phyloP scores from a whole-genome alignment of 352 stramenopile genomes.

The Phytophthora kernoviae region DNA sequence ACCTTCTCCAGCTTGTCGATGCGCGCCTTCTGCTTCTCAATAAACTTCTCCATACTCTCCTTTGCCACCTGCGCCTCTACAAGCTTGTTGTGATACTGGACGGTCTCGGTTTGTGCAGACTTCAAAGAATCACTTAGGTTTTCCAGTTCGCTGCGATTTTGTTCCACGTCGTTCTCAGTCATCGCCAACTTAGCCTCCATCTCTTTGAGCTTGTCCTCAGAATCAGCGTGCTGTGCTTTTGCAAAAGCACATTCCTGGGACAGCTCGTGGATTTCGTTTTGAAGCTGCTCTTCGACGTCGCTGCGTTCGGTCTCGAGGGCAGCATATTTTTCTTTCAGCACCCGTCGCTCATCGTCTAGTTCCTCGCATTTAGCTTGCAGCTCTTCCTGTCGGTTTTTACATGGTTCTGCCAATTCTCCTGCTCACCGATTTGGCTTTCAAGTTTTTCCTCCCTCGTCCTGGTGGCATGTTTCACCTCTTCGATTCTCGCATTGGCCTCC shows the following conservation, averaged over 20 bases:
- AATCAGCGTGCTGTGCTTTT: constrained; percentile 27
- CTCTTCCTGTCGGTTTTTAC: constrained; percentile 32
- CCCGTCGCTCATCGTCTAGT: constrained; percentile 31
- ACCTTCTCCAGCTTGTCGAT: constrained; percentile 84
- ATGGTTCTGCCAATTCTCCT: constrained; percentile 27
- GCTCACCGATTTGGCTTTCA: constrained; percentile 25
- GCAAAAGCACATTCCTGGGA: constrained; percentile 29
- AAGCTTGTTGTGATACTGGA: constrained; percentile 59
- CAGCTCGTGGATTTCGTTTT: constrained; percentile 31
- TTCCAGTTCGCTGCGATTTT: constrained; percentile 51
- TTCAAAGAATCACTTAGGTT: constrained; percentile 59
- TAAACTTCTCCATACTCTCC: constrained; percentile 48
- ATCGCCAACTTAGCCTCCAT: constrained; percentile 53
- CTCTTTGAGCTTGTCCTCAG: constrained; percentile 33
- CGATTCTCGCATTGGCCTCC: constrained; percentile 41
- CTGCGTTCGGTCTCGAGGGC: constrained; percentile 34
- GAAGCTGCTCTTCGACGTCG: constrained; percentile 36
- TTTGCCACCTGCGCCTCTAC: constrained; percentile 42
- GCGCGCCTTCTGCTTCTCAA: constrained; percentile 60
- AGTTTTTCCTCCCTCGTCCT: constrained; percentile 37
- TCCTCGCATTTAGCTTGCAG: constrained; percentile 40
- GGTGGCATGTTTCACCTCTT: constrained; percentile 26
- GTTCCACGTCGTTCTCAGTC: constrained; percentile 55
- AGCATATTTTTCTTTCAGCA: constrained; percentile 30
- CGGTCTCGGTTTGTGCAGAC: constrained; percentile 55